phyloP scores from a whole-genome alignment of 768 basidiomycete genomes.

The Sutorius australiensis region DNA sequence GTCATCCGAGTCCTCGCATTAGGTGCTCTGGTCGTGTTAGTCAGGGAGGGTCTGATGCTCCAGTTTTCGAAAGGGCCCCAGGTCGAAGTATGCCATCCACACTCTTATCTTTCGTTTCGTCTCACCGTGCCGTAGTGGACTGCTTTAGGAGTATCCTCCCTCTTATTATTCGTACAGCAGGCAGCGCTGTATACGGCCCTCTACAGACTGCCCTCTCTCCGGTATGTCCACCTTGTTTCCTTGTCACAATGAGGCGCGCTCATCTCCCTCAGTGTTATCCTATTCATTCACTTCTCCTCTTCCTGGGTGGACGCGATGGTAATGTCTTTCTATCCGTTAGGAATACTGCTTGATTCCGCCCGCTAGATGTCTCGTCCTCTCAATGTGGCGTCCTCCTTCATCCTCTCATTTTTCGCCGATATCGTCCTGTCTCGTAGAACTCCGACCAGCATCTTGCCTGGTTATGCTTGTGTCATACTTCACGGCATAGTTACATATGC shows the following conservation, averaged over 20 bases:
- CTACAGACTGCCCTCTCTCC: conserved; percentile 60
- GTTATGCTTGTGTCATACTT: conserved; percentile 61
- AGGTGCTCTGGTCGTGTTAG: conserved; percentile 60
- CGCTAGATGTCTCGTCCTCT: conserved; percentile 49
- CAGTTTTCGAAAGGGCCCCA: conserved; percentile 50
- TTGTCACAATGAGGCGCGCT: neutral
- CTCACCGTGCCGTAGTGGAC: conserved; percentile 53
- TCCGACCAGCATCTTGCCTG: conserved; percentile 46
- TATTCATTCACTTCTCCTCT: conserved; percentile 67
- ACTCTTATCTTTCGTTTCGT: conserved; percentile 1
- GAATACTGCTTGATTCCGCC: neutral
- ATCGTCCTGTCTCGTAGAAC: conserved; percentile 38
- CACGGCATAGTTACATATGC: conserved; percentile 59
- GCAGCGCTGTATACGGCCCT: conserved; percentile 65
- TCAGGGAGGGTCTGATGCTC: conserved; percentile 57
- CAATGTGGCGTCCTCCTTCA: conserved; percentile 45
- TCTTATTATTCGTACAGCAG: conserved; percentile 66
- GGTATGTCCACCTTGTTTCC: conserved; percentile 42
- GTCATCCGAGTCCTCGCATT: conserved; percentile 69
- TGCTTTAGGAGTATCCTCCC: conserved; percentile 61
- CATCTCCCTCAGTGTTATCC: conserved; percentile 48
- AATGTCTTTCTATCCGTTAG: conserved; percentile 42
- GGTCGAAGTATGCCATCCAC: conserved; percentile 51
- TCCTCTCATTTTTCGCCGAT: conserved; percentile 58
- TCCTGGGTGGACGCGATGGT: conserved; percentile 60